phyloP scores from a whole-genome alignment of 371 early-diverging fungal genomes.

The Massospora cicadina region DNA sequence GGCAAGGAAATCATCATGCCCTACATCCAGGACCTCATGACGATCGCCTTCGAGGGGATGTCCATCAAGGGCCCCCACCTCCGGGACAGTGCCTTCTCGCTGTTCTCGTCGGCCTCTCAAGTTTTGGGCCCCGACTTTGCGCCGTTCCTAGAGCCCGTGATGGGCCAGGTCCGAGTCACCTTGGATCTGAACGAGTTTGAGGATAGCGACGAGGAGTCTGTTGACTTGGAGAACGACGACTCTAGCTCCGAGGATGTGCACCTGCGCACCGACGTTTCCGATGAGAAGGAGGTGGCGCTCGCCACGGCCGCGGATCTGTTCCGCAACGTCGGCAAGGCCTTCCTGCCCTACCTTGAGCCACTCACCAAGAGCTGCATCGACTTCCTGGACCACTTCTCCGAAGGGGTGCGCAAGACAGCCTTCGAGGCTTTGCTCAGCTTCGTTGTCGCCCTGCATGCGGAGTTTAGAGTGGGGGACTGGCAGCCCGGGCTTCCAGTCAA shows the following conservation, averaged over 20 bases:
- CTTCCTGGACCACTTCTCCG: slow-evolving; percentile 49
- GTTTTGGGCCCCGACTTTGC: slow-evolving; percentile 70
- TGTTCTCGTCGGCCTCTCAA: slow-evolving; percentile 65
- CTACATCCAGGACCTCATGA: slow-evolving; percentile 48
- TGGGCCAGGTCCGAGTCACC: slow-evolving; percentile 52
- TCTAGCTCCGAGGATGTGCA: slow-evolving; percentile 21
- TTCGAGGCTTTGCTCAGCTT: slow-evolving; percentile 50
- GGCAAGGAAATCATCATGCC: slow-evolving; percentile 69
- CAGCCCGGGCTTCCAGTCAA: slow-evolving; percentile 43
- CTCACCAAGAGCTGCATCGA: slow-evolving; percentile 1
- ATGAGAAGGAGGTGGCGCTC: slow-evolving; percentile 81
- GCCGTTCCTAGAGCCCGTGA: slow-evolving; percentile 48
- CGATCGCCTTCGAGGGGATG: slow-evolving; percentile 58
- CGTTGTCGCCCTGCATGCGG: slow-evolving; percentile 47
- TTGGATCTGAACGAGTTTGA: slow-evolving; percentile 51
- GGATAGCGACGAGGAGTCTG: slow-evolving; percentile 22
- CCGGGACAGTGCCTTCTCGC: slow-evolving; percentile 68
- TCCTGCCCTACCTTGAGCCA: slow-evolving; percentile 56
- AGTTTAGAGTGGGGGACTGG: slow-evolving; percentile 49
- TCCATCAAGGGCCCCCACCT: slow-evolving; percentile 47
- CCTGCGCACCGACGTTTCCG: slow-evolving; percentile 66
- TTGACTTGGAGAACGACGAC: slow-evolving; percentile 32
- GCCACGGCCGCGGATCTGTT: slow-evolving; percentile 75
- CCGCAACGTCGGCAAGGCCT: slow-evolving; percentile 46
- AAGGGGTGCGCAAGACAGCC: slow-evolving; percentile 67